phyloP scores from a whole-genome alignment of 2,329 filamentous ascomycete species.

The Pyrenochaeta sp. region DNA sequence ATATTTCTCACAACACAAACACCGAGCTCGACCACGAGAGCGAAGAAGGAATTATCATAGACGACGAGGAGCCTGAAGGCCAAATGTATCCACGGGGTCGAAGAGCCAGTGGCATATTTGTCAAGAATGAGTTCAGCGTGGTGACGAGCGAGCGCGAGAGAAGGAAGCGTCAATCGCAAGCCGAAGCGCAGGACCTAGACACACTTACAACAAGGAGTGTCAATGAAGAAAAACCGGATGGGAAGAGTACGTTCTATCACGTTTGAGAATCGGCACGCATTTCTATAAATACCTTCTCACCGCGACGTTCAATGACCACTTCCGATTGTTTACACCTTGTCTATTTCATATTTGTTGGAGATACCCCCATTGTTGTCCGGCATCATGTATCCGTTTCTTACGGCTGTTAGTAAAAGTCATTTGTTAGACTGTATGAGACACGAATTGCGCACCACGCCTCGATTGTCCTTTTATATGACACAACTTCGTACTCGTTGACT shows the following conservation, averaged over 20 bases:
- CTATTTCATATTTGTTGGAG: background rate
- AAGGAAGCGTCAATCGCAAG: slow-evolving; percentile 9
- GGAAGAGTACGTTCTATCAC: slow-evolving; percentile 22
- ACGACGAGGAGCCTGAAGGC: slow-evolving; percentile 1
- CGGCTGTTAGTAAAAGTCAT: too few species aligned
- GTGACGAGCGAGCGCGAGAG: slow-evolving; percentile 16
- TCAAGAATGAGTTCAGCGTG: slow-evolving; percentile 31
- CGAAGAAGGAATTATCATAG: slow-evolving; percentile 18
- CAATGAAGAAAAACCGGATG: slow-evolving; percentile 18
- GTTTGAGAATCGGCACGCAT: slow-evolving; percentile 10
- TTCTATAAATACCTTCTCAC: background rate
- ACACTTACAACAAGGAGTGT: slow-evolving; percentile 13
- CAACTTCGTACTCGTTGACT: too few species aligned
- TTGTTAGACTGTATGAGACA: too few species aligned
- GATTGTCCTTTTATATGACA: too few species aligned
- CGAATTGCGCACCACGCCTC: too few species aligned
- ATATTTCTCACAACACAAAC: slow-evolving; percentile 5
- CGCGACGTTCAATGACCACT: background rate
- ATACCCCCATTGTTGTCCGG: background rate
- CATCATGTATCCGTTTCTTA: too few species aligned
- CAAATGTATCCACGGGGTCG: slow-evolving; percentile 7
- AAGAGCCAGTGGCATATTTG: slow-evolving; percentile 23
- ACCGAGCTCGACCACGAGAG: slow-evolving; percentile 24
- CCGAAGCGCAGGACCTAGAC: slow-evolving; percentile 11
- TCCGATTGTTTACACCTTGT: background rate